Evolutionary conservation across 2,329 filamentous ascomycete genomes (phyloP).

Genomic region (Diaporthe citrichinensis): DNA sequence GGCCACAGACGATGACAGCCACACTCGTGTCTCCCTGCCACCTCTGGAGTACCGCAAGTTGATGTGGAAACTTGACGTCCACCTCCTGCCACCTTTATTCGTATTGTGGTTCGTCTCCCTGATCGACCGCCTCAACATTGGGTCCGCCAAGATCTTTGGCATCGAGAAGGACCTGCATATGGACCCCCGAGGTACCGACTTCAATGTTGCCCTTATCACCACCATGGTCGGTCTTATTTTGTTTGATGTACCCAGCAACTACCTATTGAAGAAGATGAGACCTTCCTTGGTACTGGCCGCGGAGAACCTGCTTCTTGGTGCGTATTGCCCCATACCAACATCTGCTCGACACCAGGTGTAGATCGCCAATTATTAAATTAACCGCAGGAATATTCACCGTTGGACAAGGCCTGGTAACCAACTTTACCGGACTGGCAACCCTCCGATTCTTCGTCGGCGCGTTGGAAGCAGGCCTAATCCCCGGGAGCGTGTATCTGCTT

Average conservation of each 20-base stretch:
- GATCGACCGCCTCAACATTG: slow-evolving; percentile 12
- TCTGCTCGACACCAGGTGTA: not conserved
- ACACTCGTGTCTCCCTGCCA: not conserved
- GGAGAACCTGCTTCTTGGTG: slow-evolving; percentile 13
- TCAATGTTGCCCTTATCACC: slow-evolving; percentile 1
- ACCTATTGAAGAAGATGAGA: slow-evolving; percentile 9
- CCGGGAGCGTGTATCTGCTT: slow-evolving; percentile 22
- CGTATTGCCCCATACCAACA: not conserved
- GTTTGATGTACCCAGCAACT: slow-evolving; percentile 17
- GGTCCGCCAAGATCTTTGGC: slow-evolving; percentile 24
- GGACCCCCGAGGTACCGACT: slow-evolving; percentile 4
- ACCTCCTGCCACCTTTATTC: slow-evolving; percentile 18
- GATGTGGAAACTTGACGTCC: slow-evolving; percentile 14
- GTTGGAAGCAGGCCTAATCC: slow-evolving; percentile 14
- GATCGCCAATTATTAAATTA: not conserved
- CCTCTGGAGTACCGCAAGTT: slow-evolving; percentile 18
- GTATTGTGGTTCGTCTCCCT: slow-evolving; percentile 17
- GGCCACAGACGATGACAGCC: slow-evolving; percentile 1
- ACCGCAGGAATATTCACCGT: slow-evolving; percentile 2
- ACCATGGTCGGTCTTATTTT: slow-evolving; percentile 13
- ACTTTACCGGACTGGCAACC: not conserved
- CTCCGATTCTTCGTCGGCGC: slow-evolving; percentile 20
- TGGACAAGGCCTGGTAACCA: slow-evolving; percentile 1
- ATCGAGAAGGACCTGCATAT: slow-evolving; percentile 18
- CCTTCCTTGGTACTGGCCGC: slow-evolving; percentile 2